Evolutionary conservation across 2,329 filamentous ascomycete species (phyloP), one percentile per base, ranked within the genome.

Genomic region (Lasiodiplodia theobromae): DNA sequence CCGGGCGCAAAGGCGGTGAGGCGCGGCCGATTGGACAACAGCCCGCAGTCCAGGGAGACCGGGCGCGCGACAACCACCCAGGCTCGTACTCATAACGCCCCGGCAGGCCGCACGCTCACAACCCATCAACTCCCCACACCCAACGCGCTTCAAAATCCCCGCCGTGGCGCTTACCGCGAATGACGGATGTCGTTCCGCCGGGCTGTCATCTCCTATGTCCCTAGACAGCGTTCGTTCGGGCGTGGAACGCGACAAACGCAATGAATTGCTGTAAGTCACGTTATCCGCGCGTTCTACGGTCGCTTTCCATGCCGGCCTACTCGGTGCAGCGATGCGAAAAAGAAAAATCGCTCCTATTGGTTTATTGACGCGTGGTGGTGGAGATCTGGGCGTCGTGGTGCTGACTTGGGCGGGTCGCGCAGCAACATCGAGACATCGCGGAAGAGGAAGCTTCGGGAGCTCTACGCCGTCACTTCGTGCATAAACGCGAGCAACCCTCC

Each of bases 391-490:
- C 69, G 74, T 73, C 71, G 60, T 52, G 44, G 58, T 64, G 67
- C 67, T 68, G 58, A 68, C 67, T 65, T 65, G 58, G 38, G 58
- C 66, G 56, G 52, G 67, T 57, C 66, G 56, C 52, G 71, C 71
- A 82, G 79, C 73, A 73, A 72, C 70, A 84, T 83, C 87, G 88
- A 92, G 86, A 87, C 86, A 82, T 93, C 92, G 86, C 91, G 92
- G 82, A 96, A 96, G 88, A 90, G 93, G 82, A 96, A 96, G 86
- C 87, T 97, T 79, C 91, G 91, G 80, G 92, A 96, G 84, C 87
- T 97, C 76, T 97, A 92, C 85, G 86, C 87, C 75, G 88, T 92
- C 86, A 90, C 92, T 85, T 91, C 91, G 80, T 88, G 90, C 79
- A 80, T 85, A 72, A 81, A 81, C 75, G 80, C 80, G 82, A 86